Conservation (phyloP, 768 basidiomycete species). For the Scleroderma bovista region DNA sequence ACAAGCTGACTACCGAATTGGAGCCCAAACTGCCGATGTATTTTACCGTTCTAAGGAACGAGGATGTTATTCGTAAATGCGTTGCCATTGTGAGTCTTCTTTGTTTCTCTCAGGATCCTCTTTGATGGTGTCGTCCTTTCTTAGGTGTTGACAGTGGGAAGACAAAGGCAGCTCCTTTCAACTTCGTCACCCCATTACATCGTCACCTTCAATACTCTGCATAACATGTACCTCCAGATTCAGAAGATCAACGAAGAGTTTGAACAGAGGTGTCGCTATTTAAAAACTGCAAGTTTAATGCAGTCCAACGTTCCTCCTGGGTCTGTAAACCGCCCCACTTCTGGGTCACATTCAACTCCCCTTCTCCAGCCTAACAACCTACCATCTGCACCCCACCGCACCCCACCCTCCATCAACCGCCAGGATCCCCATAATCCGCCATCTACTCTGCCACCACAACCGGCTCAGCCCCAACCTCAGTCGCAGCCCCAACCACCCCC, state of each 20-base stretch:
- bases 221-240: conserved; percentile 40
- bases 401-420: conserved; percentile 22
- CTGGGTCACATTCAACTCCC: conserved; percentile 13
- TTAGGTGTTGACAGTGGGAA: conserved; percentile 41
- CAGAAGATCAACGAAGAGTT: conserved; percentile 38
- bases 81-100: conserved; percentile 47
- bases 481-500: conserved; percentile 4
- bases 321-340: conserved; percentile 11
- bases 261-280: conserved; percentile 21
- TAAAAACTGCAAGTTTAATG: too few species aligned
- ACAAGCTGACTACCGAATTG: conserved; percentile 41
- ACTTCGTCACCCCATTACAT: conserved; percentile 27
- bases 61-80: conserved; percentile 43
- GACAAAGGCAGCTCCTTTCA: conserved; percentile 24
- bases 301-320: conserved; percentile 1
- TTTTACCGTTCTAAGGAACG: conserved; percentile 40
- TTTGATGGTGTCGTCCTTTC: conserved; percentile 6
- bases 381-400: conserved; percentile 17
- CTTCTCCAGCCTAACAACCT: conserved; percentile 12
- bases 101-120: conserved; percentile 11
- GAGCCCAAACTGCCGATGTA: conserved; percentile 47
- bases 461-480: conserved; percentile 4
- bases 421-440: conserved; percentile 27
- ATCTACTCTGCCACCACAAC: conserved; percentile 10
- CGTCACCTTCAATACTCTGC: conserved; percentile 34